Evolutionary conservation across 2,329 filamentous ascomycete genomes (phyloP), one percentile per base, ranked within the genome.

Genomic region (Pseudocercospora macadamiae): DNA sequence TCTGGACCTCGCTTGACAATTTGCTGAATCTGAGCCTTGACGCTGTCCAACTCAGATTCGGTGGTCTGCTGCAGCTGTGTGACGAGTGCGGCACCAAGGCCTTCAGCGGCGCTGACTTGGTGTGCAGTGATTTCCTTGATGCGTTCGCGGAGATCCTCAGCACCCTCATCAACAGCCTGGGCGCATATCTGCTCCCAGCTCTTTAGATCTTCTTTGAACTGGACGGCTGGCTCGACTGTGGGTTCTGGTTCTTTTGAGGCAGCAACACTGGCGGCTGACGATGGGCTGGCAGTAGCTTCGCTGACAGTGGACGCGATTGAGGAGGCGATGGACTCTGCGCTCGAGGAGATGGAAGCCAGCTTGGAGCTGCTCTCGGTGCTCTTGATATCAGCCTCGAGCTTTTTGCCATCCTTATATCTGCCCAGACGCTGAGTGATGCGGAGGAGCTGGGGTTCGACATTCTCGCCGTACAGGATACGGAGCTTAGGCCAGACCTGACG

Each of bases 371-470:
- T 66, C 73, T 85, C 82, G 53, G 80, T 74, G 42, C 84, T 81
- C 48, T 86, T 82, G 39, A 84, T 76, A 16, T 80, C 82, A 32
- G 84, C 82, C 65, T 86, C 82, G 19, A 89, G 67, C 66, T 85
- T 86, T 71, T 84, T 85, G 18, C 85, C 85, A 67, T 84, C 82
- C 64, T 82, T 87, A 75, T 92, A 90, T 48, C 89, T 82, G 37
- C 92, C 93, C 9, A 99, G 83, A 45, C 93, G 87, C 77, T 97
- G 89, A 10, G 91, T 90, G 69, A 99, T 97, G 68, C 92, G 91
- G 57, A 93, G 85, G 12, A 99, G 82, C 75, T 99, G 96, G 12
- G 96, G 96, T 77, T 97, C 93, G 3, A 99, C 93, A 68, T 96
- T 96, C 70, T 96, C 88, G 9, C 88, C 85, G 70, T 97, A 97